Conservation (phyloP, 805 yeast genomes). For the Myxozyma udenii region DNA sequence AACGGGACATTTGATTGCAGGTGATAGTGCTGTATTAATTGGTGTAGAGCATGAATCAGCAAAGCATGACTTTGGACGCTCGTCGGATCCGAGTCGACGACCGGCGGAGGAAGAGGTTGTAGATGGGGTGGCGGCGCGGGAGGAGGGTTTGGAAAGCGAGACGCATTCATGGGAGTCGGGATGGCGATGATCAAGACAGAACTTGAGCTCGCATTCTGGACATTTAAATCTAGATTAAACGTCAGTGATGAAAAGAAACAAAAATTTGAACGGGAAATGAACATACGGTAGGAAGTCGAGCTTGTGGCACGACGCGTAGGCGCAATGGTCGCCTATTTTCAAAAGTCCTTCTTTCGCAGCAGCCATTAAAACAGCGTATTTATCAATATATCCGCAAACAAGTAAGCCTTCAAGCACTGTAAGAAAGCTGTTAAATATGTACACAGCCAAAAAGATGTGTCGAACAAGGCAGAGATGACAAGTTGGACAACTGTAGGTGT, state of each 20-base stretch:
- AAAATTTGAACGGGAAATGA: background rate
- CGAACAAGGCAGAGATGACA: no score
- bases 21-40: slow-evolving; percentile 39
- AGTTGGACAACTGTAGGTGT: no score
- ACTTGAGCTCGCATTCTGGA: slow-evolving; percentile 46
- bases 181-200: slow-evolving; percentile 51
- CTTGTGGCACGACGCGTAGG: slow-evolving; percentile 43
- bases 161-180: slow-evolving; percentile 39
- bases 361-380: no score
- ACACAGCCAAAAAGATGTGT: background rate
- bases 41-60: slow-evolving; percentile 6
- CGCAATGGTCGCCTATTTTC: slow-evolving; percentile 59
- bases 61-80: slow-evolving; percentile 29
- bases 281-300: slow-evolving; percentile 54
- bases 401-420: no score
- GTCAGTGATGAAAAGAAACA: background rate
- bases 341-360: slow-evolving; percentile 38
- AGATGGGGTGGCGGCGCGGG: background rate
- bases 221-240: slow-evolving; percentile 43
- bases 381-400: background rate
- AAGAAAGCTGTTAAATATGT: background rate
- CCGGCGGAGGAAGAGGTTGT: background rate
- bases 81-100: slow-evolving; percentile 30
- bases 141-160: background rate
- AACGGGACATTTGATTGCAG: slow-evolving; percentile 53